phyloP scores from a whole-genome alignment of 2,329 filamentous ascomycete genomes.

The Fusarium napiforme region DNA sequence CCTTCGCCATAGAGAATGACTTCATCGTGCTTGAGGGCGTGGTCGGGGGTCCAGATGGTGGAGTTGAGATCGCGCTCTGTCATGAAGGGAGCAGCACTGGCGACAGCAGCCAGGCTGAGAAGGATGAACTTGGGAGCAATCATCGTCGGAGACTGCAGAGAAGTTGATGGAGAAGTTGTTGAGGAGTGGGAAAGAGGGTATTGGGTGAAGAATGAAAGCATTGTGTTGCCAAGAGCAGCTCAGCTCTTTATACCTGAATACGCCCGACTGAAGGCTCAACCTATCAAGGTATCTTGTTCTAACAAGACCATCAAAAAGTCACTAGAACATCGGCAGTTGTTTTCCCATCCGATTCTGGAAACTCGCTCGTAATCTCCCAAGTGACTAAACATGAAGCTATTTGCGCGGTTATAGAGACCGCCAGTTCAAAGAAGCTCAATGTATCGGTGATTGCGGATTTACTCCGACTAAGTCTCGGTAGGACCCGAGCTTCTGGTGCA shows the following conservation, averaged over 20 bases:
- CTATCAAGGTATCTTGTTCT: fast-evolving
- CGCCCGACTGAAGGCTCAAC: fast-evolving
- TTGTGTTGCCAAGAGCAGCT: not conserved
- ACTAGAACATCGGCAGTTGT: not conserved
- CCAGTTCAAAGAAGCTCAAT: fast-evolving
- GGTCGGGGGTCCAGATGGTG: slow-evolving; percentile 28
- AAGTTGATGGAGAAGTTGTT: fast-evolving
- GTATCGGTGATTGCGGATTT: no score
- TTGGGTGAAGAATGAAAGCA: fast-evolving
- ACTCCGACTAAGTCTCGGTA: fast-evolving
- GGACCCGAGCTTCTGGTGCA: not conserved
- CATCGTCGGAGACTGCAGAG: not conserved
- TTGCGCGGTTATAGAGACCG: not conserved
- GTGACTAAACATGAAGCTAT: not conserved
- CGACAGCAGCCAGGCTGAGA: not conserved
- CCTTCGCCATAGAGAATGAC: slow-evolving; percentile 31
- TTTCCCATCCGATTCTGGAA: not conserved
- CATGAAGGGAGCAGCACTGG: slow-evolving; percentile 21
- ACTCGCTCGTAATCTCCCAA: not conserved
- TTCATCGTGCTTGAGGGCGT: slow-evolving; percentile 22
- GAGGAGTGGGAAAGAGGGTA: fast-evolving
- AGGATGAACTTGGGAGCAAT: not conserved
- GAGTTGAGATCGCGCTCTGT: slow-evolving; percentile 18
- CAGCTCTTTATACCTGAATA: not conserved
- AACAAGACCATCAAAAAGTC: fast-evolving